Evolutionary conservation across 805 yeast species (phyloP), one percentile per base, ranked within the genome.

Genomic region (Metschnikowia cerradonensis): DNA sequence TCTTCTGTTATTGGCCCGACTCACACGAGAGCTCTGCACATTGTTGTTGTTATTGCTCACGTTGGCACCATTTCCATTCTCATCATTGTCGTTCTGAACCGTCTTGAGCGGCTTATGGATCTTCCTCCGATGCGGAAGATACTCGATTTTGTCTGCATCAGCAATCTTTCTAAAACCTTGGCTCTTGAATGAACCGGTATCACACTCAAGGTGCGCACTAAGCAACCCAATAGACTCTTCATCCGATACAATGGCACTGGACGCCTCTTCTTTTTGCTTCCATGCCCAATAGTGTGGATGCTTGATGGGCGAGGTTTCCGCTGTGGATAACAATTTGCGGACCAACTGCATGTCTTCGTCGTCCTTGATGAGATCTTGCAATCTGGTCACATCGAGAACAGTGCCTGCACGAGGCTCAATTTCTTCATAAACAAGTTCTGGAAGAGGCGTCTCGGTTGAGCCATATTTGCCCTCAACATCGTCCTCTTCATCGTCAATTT

Each of bases 1-100:
- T 55, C 96, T 78, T 70, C 96, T 82, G 61, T 88, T 88, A 58
- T 85, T 84, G 14, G 94, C 96, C 62, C 97, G 80, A 63, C 87
- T 90, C 48, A 84, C 86, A 62, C 96, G 82, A 3, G 96, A 88
- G 52, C 90, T 86, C 54, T 85, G 85, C 8, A 77, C 64, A 50
- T 71, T 76, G 30, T 70, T 58, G 55, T 45, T 52, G 39, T 40
- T 52, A 23, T 51, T 51, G 36, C 41, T 49, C 6, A 45, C 49
- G 4, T 42, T 45, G 26, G 34, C 41, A 17, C 47, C 43, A 15
- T 41, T 36, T 13, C 40, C 34, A 11, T 20, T 41, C 14, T 74
- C 79, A 19, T 80, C 84, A 31, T 78, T 85, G 45, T 79, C 84
- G 53, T 81, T 82, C 54, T 81, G 84, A n/a, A 88, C 79, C 0